Evolutionary conservation across 495 filamentous ascomycete genomes (phyloP), one percentile per base, ranked within the genome.

Genomic region (Penicillium turbatum): DNA sequence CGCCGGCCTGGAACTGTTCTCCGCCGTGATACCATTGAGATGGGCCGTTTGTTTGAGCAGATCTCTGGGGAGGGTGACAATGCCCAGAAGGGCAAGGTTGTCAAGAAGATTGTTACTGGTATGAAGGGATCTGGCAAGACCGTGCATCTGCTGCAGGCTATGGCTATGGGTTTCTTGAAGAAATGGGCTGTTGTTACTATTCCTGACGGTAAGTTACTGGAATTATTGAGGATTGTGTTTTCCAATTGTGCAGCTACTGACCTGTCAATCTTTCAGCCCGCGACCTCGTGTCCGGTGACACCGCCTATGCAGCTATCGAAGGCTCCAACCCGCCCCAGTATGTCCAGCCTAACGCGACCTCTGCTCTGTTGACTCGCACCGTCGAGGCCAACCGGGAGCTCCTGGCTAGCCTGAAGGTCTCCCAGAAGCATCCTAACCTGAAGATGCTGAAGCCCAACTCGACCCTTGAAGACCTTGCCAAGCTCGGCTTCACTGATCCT

Each of bases 151-250:
- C 75, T 96, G 24, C 93, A 98, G 73, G 88, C 84, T 26, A 84
- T 91, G 79, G 75, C 88, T 8, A 86, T 90, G 75, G 93, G 84
- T 1, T 85, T 91, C 59, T 63, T 90, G 59, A 90, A 87, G 66
- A 79, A 86, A 15, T 96, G 90, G 90, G 78, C 95, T 30, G 92
- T 97, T 10, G 77, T 98, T 47, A 85, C 88, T 57, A 79, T 97
- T 46, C 92, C 93, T n/a, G 91, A 98, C 66, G 87, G 92, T 95
- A 77, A 60, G 72, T 56, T 24, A 4, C 21, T 24, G 21, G 21
- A 24, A 24, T 24, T 4, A 38, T 32, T 38, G n/a, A 51, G 60
- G 54, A 13, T 13, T 39, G 27, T 58, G 48, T 43, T 49, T 24
- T 37, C 29, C 24, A 16, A 30, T 26, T 15, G 26, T 47, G 39